Conservation (phyloP, 352 stramenopile species). For the Pythium diclinum region DNA sequence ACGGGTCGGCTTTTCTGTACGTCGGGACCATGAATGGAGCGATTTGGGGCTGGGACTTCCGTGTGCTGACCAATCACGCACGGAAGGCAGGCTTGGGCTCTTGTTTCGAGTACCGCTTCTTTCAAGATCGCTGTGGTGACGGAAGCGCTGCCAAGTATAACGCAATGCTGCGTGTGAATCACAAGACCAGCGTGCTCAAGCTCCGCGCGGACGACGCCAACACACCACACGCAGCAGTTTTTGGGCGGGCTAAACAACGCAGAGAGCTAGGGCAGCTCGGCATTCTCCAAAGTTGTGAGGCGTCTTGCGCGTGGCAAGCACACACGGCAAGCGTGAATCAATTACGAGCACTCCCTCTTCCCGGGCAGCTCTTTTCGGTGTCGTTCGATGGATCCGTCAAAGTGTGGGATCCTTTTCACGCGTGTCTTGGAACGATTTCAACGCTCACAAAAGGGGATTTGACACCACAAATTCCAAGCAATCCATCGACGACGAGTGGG, state of each 20-base stretch:
- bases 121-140: not conserved
- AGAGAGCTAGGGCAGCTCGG: too few relatives aligned
- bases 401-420: conserved; percentile 41
- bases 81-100: conserved; percentile 15
- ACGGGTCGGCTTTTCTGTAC: conserved; percentile 14
- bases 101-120: conserved; percentile 22
- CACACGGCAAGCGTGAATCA: conserved; percentile 37
- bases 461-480: too few relatives aligned
- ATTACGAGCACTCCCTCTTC: conserved; percentile 35
- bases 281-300: conserved; percentile 23
- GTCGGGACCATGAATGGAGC: conserved; percentile 6
- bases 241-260: not conserved
- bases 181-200: conserved; percentile 35
- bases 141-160: conserved; percentile 20
- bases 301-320: conserved; percentile 40
- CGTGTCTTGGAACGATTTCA: conserved; percentile 52
- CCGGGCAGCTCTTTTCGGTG: conserved; percentile 46
- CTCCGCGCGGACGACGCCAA: conserved; percentile 18
- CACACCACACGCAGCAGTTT: not conserved
- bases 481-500: conserved; percentile 10
- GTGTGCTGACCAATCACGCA: conserved; percentile 18
- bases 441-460: conserved; percentile 19
- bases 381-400: conserved; percentile 43
- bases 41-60: conserved; percentile 31
- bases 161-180: conserved; percentile 28